These are phyloP conservation scores for Angomonas deanei DNA, from an alignment of 208 protist genomes.

Conservation along the genomic window DNA sequence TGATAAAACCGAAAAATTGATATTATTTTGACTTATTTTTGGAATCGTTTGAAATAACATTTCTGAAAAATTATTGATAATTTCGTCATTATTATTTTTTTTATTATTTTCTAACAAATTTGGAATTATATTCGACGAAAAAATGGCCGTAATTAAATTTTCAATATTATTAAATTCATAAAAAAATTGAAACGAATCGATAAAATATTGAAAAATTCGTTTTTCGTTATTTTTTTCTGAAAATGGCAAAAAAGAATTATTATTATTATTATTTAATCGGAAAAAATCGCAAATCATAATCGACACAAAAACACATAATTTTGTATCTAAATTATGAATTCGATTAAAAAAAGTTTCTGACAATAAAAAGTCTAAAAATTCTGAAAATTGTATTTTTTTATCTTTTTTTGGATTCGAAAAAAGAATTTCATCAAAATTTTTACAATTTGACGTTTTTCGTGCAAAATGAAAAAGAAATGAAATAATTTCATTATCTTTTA, in stretches of 20 bases:
- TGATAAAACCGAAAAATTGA: background rate
- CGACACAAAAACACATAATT: background rate
- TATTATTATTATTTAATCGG: slow-evolving; percentile 5
- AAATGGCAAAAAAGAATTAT: background rate
- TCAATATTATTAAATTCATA: background rate
- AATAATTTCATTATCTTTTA: slow-evolving; percentile 1
- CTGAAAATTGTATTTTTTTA: background rate
- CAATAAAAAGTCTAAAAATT: background rate
- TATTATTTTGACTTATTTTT: background rate
- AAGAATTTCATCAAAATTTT: background rate
- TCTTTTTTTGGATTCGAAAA: background rate
- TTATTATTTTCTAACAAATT: background rate
- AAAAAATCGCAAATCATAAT: background rate
- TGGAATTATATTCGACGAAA: background rate
- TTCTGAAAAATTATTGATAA: background rate
- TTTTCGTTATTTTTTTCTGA: background rate
- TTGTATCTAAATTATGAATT: too few species aligned
- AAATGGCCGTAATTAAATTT: background rate
- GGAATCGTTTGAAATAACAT: background rate
- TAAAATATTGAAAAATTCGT: background rate
- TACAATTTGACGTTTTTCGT: slow-evolving; percentile 1
- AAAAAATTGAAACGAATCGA: background rate
- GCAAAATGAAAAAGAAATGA: slow-evolving; percentile 15
- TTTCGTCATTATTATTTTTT: slow-evolving; percentile 1
- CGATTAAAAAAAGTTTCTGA: background rate